Base-by-base conservation (phyloP, 2,329 filamentous ascomycete genomes). In the Penicillium sp. region DNA sequence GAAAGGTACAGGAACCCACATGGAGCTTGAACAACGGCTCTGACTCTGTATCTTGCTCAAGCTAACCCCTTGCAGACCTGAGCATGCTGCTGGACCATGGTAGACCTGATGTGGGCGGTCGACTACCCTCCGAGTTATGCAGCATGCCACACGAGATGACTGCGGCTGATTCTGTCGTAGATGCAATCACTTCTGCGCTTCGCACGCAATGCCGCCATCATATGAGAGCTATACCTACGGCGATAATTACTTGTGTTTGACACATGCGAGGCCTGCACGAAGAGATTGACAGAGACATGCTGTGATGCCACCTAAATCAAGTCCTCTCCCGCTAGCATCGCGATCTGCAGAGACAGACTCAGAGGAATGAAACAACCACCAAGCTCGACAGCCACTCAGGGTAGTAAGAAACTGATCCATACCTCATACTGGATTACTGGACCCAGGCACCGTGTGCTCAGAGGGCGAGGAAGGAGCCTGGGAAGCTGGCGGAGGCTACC, bases 321-420 rank as follows among this genome's bases (percentile, higher is more conserved):
- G 44, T 7, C 21, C 31, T n/a, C 44, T 23, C 52, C 55, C 48
- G 61, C 31, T 52, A 57, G 59, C 64, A 64, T 65, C 54, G 51
- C 44, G 52, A 64, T 64, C 59, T 41, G 57, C 62, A 15, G 50
- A 45, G 50, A 17, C 41, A 57, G 60, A 56, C 31, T 49, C 58
- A 52, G 58, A 58, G 64, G 66, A 67, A 65, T 68, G 65, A 63
- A 54, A 66, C 53, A 58, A 38, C 13, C 11, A 5, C 15, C 35
- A 41, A 41, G 31, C 31, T 31, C 21, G 8, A 11, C 47, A 31
- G n/a, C 35, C 35, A 41, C 9, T 41, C 35, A 53, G 48, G 41
- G n/a, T 7, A 21, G 31, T 26, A 53, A 21, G n/a, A 4, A 47
- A 66, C 29, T 52, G 67, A 69, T 69, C 67, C 67, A 69, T 69